Conservation (phyloP, 495 filamentous ascomycete genomes). For the Glarea lozoyensis region DNA sequence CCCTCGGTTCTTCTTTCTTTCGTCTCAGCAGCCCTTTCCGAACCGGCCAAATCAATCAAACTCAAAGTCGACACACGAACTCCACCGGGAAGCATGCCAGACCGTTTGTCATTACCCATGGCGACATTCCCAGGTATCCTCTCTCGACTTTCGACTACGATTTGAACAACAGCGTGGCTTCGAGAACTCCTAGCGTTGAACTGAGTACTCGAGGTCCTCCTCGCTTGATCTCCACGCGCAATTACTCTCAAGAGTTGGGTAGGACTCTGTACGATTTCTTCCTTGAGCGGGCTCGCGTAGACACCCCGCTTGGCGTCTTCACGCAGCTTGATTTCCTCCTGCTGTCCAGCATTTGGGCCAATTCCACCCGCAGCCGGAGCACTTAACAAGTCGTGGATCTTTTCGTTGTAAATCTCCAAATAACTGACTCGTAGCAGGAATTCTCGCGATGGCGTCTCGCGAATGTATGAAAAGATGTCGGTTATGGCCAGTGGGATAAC, state of each 20-base stretch:
- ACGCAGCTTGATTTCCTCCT: conserved; percentile 91
- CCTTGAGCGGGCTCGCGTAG: conserved; percentile 91
- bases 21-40: conserved; percentile 87
- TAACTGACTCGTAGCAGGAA: conserved; percentile 96
- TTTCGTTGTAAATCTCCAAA: conserved; percentile 97
- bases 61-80: conserved; percentile 92
- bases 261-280: conserved; percentile 97
- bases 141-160: conserved; percentile 94
- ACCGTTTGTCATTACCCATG: conserved; percentile 57
- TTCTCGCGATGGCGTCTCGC: conserved; percentile 89
- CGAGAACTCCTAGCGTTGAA: conserved; percentile 94
- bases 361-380: conserved; percentile 46
- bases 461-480: conserved; percentile 97
- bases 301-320: conserved; percentile 95
- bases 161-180: conserved; percentile 96
- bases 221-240: conserved; percentile 83
- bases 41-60: conserved; percentile 93
- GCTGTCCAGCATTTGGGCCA: conserved; percentile 35
- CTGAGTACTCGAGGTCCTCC: conserved; percentile 85
- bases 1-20: conserved; percentile 93
- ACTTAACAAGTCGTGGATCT: conserved; percentile 86
- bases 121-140: conserved; percentile 52
- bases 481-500: conserved; percentile 97
- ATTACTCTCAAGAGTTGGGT: conserved; percentile 94
- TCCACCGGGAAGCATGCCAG: conserved; percentile 74